These are phyloP conservation scores for Chaetomiaceae sp. DNA, from an alignment of 2,329 filamentous ascomycete genomes.

Conservation along the genomic window DNA sequence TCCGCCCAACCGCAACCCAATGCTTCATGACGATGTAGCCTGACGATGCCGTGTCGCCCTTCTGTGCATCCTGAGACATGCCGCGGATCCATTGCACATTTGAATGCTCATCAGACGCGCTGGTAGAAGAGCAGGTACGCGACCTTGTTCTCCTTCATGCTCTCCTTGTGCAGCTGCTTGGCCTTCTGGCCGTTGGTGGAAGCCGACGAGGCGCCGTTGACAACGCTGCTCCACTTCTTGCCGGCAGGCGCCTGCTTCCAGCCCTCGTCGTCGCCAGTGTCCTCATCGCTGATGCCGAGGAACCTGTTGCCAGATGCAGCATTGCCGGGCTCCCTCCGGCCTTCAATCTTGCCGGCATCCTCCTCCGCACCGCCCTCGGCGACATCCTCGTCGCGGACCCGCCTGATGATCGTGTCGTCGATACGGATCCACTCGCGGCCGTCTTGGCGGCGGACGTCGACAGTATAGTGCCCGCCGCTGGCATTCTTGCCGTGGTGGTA, in stretches of 20 bases:
- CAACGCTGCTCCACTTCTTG: constrained; percentile 69
- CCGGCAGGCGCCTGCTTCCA: constrained; percentile 81
- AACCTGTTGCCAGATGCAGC: constrained; percentile 63
- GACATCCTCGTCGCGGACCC: constrained; percentile 82
- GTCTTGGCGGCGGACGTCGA: constrained; percentile 92
- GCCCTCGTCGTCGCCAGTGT: constrained; percentile 61
- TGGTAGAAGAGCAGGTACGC: constrained; percentile 97
- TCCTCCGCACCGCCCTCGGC: constrained; percentile 81
- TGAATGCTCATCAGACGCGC: constrained; percentile 47
- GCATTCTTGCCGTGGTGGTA: constrained; percentile 98
- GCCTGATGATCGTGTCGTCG: constrained; percentile 86
- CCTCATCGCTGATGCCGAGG: constrained; percentile 63
- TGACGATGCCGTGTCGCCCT: background rate
- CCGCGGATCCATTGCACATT: background rate
- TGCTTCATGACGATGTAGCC: background rate
- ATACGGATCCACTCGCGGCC: constrained; percentile 94
- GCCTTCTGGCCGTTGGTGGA: constrained; percentile 48
- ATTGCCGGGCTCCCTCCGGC: constrained; percentile 54
- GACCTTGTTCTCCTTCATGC: constrained; percentile 88
- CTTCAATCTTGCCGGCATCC: constrained; percentile 59
- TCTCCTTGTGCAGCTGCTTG: constrained; percentile 55
- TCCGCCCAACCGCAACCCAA: no score
- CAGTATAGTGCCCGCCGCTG: constrained; percentile 93
- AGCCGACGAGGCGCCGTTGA: constrained; percentile 58
- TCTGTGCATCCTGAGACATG: background rate